Conservation (phyloP, 1,284 basidiomycete species). For the Cryptococcus jaspeensis region DNA sequence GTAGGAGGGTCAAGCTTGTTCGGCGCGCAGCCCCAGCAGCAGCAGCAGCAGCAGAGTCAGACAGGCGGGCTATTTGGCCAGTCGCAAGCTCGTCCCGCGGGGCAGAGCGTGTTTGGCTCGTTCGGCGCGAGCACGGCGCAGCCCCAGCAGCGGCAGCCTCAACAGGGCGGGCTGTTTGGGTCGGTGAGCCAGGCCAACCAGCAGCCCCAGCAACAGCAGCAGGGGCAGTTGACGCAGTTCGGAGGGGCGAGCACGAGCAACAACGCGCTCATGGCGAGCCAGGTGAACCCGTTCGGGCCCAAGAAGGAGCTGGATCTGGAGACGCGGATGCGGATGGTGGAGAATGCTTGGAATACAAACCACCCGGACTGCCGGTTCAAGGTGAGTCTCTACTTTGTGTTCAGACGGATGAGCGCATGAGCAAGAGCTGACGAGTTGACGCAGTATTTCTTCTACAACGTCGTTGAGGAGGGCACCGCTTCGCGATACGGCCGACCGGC, state of each 20-base stretch:
- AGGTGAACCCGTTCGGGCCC: conserved; percentile 11
- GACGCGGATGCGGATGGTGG: conserved; percentile 65
- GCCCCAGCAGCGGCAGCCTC: conserved; percentile 4
- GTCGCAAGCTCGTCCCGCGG: conserved; percentile 8
- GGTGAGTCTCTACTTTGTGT: conserved; percentile 53
- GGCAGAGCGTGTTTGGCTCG: conserved; percentile 6
- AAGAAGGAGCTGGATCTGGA: conserved; percentile 54
- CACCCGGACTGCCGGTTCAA: conserved; percentile 77
- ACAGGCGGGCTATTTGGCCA: conserved; percentile 10
- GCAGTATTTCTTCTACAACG: conserved; percentile 83
- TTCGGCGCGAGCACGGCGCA: conserved; percentile 9
- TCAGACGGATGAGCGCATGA: neutral
- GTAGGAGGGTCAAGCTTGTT: conserved; percentile 9
- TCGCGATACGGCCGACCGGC: conserved; percentile 69
- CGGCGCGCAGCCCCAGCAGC: conserved; percentile 10
- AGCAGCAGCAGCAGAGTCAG: conserved; percentile 3
- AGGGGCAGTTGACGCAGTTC: neutral
- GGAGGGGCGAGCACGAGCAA: conserved; percentile 3
- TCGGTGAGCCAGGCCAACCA: neutral
- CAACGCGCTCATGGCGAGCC: neutral
- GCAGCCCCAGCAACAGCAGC: conserved; percentile 11
- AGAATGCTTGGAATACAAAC: conserved; percentile 68
- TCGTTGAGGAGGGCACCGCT: conserved; percentile 72
- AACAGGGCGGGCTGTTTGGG: neutral
- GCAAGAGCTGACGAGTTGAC: conserved; percentile 3